Conservation (phyloP, 495 filamentous ascomycete genomes). For the Neurospora sp. region DNA sequence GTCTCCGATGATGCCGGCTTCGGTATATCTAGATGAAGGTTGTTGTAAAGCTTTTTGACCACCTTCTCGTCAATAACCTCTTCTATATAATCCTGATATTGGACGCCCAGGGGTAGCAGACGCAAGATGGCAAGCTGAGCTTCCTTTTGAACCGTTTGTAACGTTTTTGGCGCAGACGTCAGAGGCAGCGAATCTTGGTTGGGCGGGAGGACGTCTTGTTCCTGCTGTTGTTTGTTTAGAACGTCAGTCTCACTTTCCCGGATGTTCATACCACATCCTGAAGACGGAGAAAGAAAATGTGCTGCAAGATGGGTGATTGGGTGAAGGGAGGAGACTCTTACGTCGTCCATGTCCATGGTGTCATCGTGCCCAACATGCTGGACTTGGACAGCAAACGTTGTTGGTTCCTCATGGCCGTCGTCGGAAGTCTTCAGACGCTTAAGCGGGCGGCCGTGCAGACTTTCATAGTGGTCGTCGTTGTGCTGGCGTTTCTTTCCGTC, state of each 20-base stretch:
- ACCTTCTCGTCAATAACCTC: slow-evolving; percentile 59
- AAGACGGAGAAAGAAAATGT: neutral
- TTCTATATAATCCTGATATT: slow-evolving; percentile 56
- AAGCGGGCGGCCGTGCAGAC: neutral
- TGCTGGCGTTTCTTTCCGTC: too few species aligned
- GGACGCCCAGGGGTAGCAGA: slow-evolving; percentile 53
- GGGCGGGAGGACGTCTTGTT: too few species aligned
- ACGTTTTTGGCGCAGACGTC: slow-evolving; percentile 15
- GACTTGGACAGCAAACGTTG: too few species aligned
- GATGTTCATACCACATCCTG: neutral
- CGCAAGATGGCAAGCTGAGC: slow-evolving; percentile 60
- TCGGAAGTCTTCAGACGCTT: neutral
- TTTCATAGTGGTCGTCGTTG: too few species aligned
- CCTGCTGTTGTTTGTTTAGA: neutral
- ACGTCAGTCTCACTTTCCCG: neutral
- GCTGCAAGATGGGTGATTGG: neutral
- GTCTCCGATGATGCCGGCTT: slow-evolving; percentile 12
- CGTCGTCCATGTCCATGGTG: neutral
- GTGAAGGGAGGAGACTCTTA: neutral
- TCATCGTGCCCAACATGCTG: neutral
- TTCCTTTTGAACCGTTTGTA: slow-evolving; percentile 49
- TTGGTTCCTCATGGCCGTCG: too few species aligned
- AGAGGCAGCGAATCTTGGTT: too few species aligned
- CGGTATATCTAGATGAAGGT: slow-evolving; percentile 47
- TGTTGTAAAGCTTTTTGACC: slow-evolving; percentile 54